Conservation (phyloP, 2,329 filamentous ascomycete genomes). For the Corinectria fuckeliana region DNA sequence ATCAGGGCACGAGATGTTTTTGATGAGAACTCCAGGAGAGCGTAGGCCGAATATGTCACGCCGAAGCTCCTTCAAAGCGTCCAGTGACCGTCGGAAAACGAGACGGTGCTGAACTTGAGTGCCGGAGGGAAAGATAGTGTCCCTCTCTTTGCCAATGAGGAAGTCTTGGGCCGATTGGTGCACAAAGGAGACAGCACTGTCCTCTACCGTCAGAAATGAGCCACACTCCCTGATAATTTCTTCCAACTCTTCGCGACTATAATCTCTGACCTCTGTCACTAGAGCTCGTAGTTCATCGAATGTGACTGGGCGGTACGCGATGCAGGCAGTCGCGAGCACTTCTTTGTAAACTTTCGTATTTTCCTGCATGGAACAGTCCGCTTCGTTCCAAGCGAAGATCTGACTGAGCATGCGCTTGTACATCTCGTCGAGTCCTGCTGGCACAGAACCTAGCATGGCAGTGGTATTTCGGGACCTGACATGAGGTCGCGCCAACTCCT, state of each 20-base stretch:
- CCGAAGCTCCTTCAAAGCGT: constrained; percentile 39
- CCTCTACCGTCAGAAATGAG: constrained; percentile 47
- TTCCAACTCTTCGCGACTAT: constrained; percentile 24
- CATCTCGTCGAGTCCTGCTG: constrained; percentile 42
- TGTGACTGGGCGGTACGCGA: constrained; percentile 45
- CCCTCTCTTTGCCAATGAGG: constrained; percentile 37
- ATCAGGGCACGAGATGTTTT: constrained; percentile 10
- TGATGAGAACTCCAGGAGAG: constrained; percentile 12
- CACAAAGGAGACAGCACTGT: constrained; percentile 43
- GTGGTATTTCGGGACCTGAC: constrained; percentile 17
- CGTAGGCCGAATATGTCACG: constrained; percentile 46
- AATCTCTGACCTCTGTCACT: constrained; percentile 4
- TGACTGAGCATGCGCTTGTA: constrained; percentile 49
- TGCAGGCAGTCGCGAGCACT: constrained; percentile 43
- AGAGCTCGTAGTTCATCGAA: constrained; percentile 43
- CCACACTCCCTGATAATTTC: constrained; percentile 44
- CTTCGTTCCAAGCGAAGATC: constrained; percentile 39
- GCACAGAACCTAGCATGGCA: constrained; percentile 35
- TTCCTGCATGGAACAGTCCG: too few relatives aligned
- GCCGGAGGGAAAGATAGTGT: constrained; percentile 41
- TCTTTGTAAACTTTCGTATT: constrained; percentile 42
- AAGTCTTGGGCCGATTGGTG: constrained; percentile 54
- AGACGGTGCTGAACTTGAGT: constrained; percentile 34
- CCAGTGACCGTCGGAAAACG: constrained; percentile 46
- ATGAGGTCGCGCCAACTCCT: constrained; percentile 17